Base-by-base conservation (phyloP, 2,329 filamentous ascomycete genomes). In the Chalaropsis ovoidea region DNA sequence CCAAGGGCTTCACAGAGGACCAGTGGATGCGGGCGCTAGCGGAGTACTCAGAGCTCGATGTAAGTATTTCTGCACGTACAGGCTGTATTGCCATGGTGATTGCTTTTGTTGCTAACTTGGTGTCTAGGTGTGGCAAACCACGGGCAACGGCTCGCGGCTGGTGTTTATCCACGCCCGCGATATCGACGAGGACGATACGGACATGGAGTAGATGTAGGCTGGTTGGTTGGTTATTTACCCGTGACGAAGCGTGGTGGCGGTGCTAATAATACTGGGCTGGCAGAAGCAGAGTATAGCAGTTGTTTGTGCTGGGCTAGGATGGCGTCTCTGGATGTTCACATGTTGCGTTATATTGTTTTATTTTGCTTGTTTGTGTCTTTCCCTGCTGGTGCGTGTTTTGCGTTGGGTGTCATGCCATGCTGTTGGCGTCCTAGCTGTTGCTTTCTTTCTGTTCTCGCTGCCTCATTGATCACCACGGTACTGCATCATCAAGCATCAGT, bases 1-100 rank as follows among this genome's bases (percentile, higher is more conserved):
- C 92, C 64, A 96, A 96, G 82, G 94, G 94, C 2, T 99, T 96
- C 76, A 99, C 93, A 0, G 87, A 91, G 69, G 90, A 97, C 75
- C 92, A 99, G 76, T 91, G 96, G 78, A 81, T 89, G 72, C 83
- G 83, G 70, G 87, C 92, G 22, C 81, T 99, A 73, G 87, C 96
- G 69, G 93, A 96, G 78, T 97, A 99, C 76, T 86, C 89, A 2
- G 80, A 83, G 70, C 78, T 95, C 68, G 89, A 96, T 79, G 94
- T 97, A 80, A 90, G 92, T 87, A 69, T 45, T 49, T 31, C 1
- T 61, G 8, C 3, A 15, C 15, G 22, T 7, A 24, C 13, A 2
- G 13, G 63, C 4, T 15, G 42, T 13, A 31, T 24, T 24, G 15
- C 56, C 63, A 67, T 45, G 39, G 15, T 7, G 39, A 7, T 4